Evolutionary conservation across 2,329 filamentous ascomycete species (phyloP), one percentile per base, ranked within the genome.

Genomic region (Claviceps cyperi): DNA sequence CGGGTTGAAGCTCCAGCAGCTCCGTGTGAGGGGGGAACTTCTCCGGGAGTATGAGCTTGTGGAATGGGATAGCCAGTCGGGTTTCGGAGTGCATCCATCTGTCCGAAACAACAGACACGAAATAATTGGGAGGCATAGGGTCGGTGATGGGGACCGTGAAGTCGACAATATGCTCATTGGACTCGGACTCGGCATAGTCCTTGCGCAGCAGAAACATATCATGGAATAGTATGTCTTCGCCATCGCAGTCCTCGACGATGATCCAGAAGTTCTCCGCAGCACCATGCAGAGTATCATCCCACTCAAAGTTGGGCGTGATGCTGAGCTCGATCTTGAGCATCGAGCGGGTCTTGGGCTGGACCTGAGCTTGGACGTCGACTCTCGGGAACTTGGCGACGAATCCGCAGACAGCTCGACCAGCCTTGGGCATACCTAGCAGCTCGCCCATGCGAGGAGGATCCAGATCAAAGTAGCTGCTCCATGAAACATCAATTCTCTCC

Each of bases 41-140:
- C 65, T 96, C 91, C 0, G 92, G 92, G 5, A 98, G 75, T 43
- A 95, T 85, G 28, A 98, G 75, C 64, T 96, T 96, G 64, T 94
- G 86, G 71, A 98, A 97, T 0, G 90, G 91, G 2, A 98, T 84
- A 0, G 91, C 84, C 49, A 98, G 73, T 62, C 90, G 89, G 1
- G 90, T 95, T 69, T 98, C 90, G 0, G 91, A 88, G 63, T 95
- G 88, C 88, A 98, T 96, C 92, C 92, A 98, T 57, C 92, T 78
- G 65, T 98, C 92, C 3, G 91, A 97, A 19, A 96, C 71, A 39
- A 98, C 79, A 0, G 89, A 92, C 59, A 98, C 88, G 69, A 98
- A 98, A 70, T 98, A 98, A 66, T 98, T 94, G 0, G 94, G 92
- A 14, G 92, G 92, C 86, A 97, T 94, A 0, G 94, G 94, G 58